Base-by-base conservation (phyloP, 192 early-diverging fungal species). In the Allomyces macrogynus region DNA sequence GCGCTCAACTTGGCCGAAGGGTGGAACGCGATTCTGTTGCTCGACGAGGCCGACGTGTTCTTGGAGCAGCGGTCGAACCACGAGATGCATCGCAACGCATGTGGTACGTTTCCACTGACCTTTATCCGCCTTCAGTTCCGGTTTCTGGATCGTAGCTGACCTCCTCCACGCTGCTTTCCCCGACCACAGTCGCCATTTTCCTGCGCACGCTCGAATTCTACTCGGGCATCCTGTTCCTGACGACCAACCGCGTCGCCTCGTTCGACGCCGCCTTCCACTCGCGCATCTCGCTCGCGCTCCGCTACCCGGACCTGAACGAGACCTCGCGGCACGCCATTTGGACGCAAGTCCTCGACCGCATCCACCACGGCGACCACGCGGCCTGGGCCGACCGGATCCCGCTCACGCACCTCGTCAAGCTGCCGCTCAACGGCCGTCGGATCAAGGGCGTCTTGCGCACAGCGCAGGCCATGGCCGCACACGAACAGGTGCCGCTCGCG, bases 1-100 rank as follows among this genome's bases (percentile, higher is more conserved):
- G 73, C 83, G 32, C 72, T 83, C 24, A 77, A 78, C 5, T 67
- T 82, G 18, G 75, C 75, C 62, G 70, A 69, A 1, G 72, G 70
- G 8, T 83, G 80, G 80, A 66, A 77, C 67, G 81, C 81, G 16
- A 57, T 82, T 14, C 67, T 77, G 23, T 49, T 82, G 27, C 72
- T 82, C 66, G 79, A 82, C 66, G 79, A 80, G 67, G 81, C 78
- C 3, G 81, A 83, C 63, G 78, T 83, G 4, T 82, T 83, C 63
- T 63, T 83, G 60, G 81, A 83, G 70, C 73, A 77, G 63, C 64
- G 81, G n/a, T 68, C 66, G 18, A 68, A 70, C 3, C 62, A 62
- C 62, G 81, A 83, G 60, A 67, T 83, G 12, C 49, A 77, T 11
- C 67, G 80, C 4, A 83, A 81, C 64, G 74, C 79, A 27, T 40